Conservation (phyloP, 495 filamentous ascomycete genomes). For the Podospora conica region DNA sequence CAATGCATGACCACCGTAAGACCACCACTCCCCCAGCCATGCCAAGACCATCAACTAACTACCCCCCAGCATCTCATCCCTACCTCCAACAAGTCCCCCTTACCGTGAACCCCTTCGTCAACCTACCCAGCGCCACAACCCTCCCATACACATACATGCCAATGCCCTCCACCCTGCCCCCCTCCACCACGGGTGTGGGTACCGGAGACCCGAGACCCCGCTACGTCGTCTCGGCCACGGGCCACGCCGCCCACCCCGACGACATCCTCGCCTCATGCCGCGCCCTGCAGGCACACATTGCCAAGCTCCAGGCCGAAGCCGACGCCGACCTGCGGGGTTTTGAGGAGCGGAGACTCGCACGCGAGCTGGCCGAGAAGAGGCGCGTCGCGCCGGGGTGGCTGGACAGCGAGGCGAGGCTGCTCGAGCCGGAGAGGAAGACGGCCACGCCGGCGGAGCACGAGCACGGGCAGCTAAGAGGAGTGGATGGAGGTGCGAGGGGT, state of each 20-base stretch:
- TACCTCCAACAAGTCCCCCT: conserved; percentile 88
- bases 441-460: background rate
- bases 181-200: conserved; percentile 56
- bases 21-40: background rate
- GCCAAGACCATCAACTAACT: conserved; percentile 5
- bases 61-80: conserved; percentile 62
- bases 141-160: conserved; percentile 93
- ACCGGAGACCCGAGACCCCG: background rate
- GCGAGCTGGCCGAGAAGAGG: conserved; percentile 87
- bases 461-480: background rate
- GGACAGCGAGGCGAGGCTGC: conserved; percentile 76
- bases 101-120: conserved; percentile 90
- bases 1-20: conserved; percentile 46
- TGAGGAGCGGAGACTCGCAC: conserved; percentile 61
- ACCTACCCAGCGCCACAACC: conserved; percentile 81
- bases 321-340: conserved; percentile 59
- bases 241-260: conserved; percentile 71
- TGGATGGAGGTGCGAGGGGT: background rate
- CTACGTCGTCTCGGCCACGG: conserved; percentile 69
- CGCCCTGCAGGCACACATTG: conserved; percentile 67
- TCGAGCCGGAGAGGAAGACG: conserved; percentile 61
- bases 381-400: conserved; percentile 90
- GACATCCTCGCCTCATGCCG: conserved; percentile 76
- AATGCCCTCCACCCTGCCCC: conserved; percentile 77
- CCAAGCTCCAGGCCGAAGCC: conserved; percentile 56